Percentiles rank a stretch among this genome's conserved stretches.
Conservation (phyloP, 2,329 filamentous ascomycete genomes). For the Colletotrichum falcatum region DNA sequence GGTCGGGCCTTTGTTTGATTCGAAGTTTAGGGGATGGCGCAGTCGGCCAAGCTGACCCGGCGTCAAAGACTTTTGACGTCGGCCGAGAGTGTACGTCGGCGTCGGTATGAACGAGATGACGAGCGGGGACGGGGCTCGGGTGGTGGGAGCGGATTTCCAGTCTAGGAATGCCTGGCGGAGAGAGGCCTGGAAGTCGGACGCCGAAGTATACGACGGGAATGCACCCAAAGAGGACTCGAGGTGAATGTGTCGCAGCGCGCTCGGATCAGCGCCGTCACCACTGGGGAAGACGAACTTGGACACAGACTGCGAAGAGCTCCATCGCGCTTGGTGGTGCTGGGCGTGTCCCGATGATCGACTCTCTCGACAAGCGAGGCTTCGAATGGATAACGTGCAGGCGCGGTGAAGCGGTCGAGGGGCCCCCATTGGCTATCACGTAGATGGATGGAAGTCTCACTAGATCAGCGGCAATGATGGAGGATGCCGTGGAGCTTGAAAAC, state of each 20-base stretch:
- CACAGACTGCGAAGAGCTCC: slow-evolving; percentile 24
- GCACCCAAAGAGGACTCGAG: neutral
- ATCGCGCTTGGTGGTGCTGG: slow-evolving; percentile 15
- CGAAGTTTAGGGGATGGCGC: slow-evolving; percentile 51
- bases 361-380: neutral
- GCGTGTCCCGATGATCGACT: neutral
- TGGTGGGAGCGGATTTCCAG: slow-evolving; percentile 49
- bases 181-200: slow-evolving; percentile 39
- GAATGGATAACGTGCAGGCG: neutral
- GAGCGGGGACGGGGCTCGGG: slow-evolving; percentile 69
- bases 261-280: slow-evolving; percentile 22
- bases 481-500: slow-evolving; percentile 20
- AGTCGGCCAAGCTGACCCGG: slow-evolving; percentile 59
- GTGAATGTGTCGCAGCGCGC: slow-evolving; percentile 37
- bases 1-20: slow-evolving; percentile 45
- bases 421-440: slow-evolving; percentile 13
- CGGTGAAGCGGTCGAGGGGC: neutral
- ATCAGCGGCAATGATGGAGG: neutral
- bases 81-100: slow-evolving; percentile 90
- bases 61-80: slow-evolving; percentile 74
- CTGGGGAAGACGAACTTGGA: slow-evolving; percentile 26
- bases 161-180: slow-evolving; percentile 50
- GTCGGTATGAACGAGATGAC: slow-evolving; percentile 85
- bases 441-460: neutral
- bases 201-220: slow-evolving; percentile 31